Evolutionary conservation across 2,329 filamentous ascomycete species (phyloP), one percentile per base, ranked within the genome.

Genomic region (Penicillium sp.): DNA sequence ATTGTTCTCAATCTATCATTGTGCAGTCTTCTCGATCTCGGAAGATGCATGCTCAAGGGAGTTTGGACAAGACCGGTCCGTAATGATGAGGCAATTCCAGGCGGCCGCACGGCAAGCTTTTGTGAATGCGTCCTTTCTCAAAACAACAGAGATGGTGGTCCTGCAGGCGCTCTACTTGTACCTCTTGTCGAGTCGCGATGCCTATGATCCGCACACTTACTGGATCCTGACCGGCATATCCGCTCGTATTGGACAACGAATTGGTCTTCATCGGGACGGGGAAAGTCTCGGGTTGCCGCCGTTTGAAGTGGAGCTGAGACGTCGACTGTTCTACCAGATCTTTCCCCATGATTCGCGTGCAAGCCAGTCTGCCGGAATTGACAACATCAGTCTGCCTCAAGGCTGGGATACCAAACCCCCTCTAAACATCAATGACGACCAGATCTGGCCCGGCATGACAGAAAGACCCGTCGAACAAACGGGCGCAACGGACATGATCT

Each of bases 211-310:
- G 9, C 71, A 76, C 35, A 73, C 73, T 0, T 73, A 75, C 45
- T 80, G 76, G 76, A 73, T 76, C 33, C 61, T 78, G 40, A 73
- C 72, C 0, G 75, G 74, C 0, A 60, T 75, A 9, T 70, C 71
- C 1, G 56, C 71, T 3, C 67, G 74, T 2, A 70, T 77, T 4
- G 73, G 64, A 5, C 73, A 76, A 53, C 68, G 72, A 3, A 71
- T 76, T 34, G 75, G 75, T 3, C 60, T 78, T 4, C 74, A 77
- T 49, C 66, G 71, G 6, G 76, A 79, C 53, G 72, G 71, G 0
- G 66, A 68, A 11, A 59, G 53, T 2, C 62, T 77, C 3, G 72
- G 71, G 0, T 56, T 78, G 11, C 65, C 68, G 11, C 64, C 72
- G 25, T 77, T 75, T 49, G 73, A 77, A n/a, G 65, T 69, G 6